Evolutionary conservation across 768 basidiomycete genomes (phyloP), one percentile per base, ranked within the genome.

Genomic region (Lactarius vividus): DNA sequence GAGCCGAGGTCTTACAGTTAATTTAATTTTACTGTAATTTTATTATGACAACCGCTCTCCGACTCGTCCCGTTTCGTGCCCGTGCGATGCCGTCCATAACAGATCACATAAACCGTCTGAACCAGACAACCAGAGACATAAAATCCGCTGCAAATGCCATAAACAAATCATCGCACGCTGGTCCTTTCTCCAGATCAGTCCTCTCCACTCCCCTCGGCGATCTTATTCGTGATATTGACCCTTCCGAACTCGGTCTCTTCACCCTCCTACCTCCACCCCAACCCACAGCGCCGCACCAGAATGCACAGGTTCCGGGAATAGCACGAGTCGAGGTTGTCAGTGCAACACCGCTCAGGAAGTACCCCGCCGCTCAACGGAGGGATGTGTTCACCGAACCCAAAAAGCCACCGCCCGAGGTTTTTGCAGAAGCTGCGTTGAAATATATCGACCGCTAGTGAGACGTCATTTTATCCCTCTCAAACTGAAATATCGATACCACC

Each of bases 181-280:
- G 80, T 10, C 83, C 84, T 2, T 92, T 92, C 72, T 84, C 88
- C 6, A 77, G 74, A 60, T 89, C 91, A 3, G 82, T 91, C 10
- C 84, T 93, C 29, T 69, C 80, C 23, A 81, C 85, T 0, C 76
- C 82, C 59, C 82, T 92, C 10, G 87, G 87, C 52, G 88, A 92
- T 71, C 84, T 92, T 67, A 90, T 92, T 66, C 89, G 91, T 71
- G 91, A 92, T 71, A 80, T 88, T 66, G 90, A 92, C 69, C 79
- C 87, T 10, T 85, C 90, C 6, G 91, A 93, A 72, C 81, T 91
- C 31, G 91, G 91, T 42, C 84, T 93, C 29, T 92, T 92, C 76
- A 85, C 82, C 8, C 81, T 91, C 59, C 77, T 83, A 2, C 73
- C 75, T 5, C 75, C 73, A 46, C 71, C 63, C 37, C 75, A 70